Evolutionary conservation across 768 basidiomycete genomes (phyloP), one percentile per base, ranked within the genome.

Genomic region (Coprinellus aureogranulatus): DNA sequence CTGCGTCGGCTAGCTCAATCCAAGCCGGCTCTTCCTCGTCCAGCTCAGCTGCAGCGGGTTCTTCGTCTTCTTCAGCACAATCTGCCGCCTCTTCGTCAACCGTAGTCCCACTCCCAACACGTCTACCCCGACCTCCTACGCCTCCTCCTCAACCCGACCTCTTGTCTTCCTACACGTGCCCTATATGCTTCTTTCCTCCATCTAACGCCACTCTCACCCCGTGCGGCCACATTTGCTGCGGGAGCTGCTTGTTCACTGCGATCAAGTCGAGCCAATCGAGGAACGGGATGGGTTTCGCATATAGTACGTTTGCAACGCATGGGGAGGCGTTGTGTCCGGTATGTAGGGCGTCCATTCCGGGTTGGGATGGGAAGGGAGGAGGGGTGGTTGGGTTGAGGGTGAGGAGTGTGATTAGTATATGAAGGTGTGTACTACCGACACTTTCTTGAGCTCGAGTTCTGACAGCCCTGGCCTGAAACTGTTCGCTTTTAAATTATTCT

Each of bases 141-240:
- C 60, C n/a, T 25, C 61, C 54, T 12, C 59, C 18, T 31, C 47
- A 55, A 55, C 23, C 59, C 4, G 28, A 62, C 41, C 66, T 53
- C 55, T 76, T 89, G 16, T 78, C 86, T 0, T 71, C 77, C n/a
- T 91, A 90, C 67, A 82, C 81, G 0, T 91, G 90, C 65, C 90
- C 90, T 10, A 87, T 92, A 59, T 92, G 90, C 66, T 90, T 90
- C 75, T 85, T 77, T 40, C 81, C 87, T 0, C 89, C 89, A 0
- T 83, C 83, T 0, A 85, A 89, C 59, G 87, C 90, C 4, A 88
- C 89, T 1, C 67, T 92, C 46, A 91, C 89, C 0, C 88, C 88
- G 0, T 92, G 90, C 61, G 90, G 90, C 0, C 90, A 92, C 61
- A 78, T 92, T 39, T 84, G 86, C 59, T 92, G 90, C 61, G 90